Conservation (phyloP, 2,329 filamentous ascomycete species). For the Decorospora gaudefroyi region DNA sequence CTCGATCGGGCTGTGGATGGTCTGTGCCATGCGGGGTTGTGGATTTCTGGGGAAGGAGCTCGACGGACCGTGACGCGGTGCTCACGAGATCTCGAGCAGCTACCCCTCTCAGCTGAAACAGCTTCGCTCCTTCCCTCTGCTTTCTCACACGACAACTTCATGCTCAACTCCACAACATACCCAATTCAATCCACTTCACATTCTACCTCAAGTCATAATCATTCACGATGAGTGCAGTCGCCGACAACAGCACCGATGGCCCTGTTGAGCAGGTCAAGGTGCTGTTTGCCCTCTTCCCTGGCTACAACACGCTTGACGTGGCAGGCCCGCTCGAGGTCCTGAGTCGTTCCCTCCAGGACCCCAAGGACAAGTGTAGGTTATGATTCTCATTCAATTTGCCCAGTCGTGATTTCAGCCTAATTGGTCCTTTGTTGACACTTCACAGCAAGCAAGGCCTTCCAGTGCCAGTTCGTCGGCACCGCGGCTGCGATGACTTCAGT, state of each 20-base stretch:
- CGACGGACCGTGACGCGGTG: slow-evolving; percentile 25
- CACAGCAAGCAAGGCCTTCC: slow-evolving; percentile 59
- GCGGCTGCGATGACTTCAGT: slow-evolving; percentile 55
- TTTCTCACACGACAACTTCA: slow-evolving; percentile 26
- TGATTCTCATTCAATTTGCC: not conserved
- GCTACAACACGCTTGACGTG: slow-evolving; percentile 62
- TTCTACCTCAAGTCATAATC: slow-evolving; percentile 26
- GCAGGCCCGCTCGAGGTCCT: slow-evolving; percentile 64
- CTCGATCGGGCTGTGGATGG: slow-evolving; percentile 17
- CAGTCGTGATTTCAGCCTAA: not conserved
- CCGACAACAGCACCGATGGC: slow-evolving; percentile 45
- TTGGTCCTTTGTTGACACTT: slow-evolving; percentile 27
- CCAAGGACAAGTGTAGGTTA: slow-evolving; percentile 56
- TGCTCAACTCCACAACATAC: slow-evolving; percentile 21
- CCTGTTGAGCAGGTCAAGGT: slow-evolving; percentile 65
- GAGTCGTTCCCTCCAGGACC: slow-evolving; percentile 58
- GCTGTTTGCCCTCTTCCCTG: slow-evolving; percentile 61
- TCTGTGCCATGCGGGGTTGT: slow-evolving; percentile 31
- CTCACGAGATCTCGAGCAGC: slow-evolving; percentile 28
- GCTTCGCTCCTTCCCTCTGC: slow-evolving; percentile 17
- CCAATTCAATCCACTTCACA: slow-evolving; percentile 25
- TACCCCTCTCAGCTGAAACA: slow-evolving; percentile 31
- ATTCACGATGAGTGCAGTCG: slow-evolving; percentile 50
- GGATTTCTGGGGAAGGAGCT: slow-evolving; percentile 32
- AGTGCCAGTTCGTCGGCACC: slow-evolving; percentile 57